These are phyloP conservation scores for Leucocoprinus leucothites DNA, from an alignment of 768 basidiomycete species.

Conservation along the genomic window DNA sequence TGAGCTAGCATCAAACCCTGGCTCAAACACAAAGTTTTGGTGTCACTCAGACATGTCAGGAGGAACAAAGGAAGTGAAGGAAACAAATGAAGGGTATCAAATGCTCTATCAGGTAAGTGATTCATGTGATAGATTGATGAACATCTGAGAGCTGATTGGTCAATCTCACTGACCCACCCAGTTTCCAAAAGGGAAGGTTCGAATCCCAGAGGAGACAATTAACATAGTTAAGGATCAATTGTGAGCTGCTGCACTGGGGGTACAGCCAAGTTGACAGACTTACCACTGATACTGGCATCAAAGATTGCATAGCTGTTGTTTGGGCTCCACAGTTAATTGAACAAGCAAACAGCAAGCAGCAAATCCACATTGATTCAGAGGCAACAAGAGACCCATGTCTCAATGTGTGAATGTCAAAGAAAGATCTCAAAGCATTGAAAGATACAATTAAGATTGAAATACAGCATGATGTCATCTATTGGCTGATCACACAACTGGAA, in stretches of 20 bases:
- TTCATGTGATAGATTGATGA: neutral
- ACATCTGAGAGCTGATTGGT: neutral
- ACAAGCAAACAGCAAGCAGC: too few species aligned
- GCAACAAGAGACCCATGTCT: neutral
- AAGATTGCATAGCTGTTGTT: too few species aligned
- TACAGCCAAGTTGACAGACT: too few species aligned
- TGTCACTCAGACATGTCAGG: slow-evolving; percentile 24
- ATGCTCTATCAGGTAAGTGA: slow-evolving; percentile 13
- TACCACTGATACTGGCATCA: too few species aligned
- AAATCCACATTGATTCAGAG: too few species aligned
- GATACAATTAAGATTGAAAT: slow-evolving; percentile 13
- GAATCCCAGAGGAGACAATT: too few species aligned
- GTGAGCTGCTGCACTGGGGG: too few species aligned
- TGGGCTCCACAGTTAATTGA: too few species aligned
- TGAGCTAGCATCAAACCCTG: slow-evolving; percentile 21
- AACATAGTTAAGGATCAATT: too few species aligned
- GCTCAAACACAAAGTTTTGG: slow-evolving; percentile 19
- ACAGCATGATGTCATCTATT: slow-evolving; percentile 18
- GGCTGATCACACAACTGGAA: slow-evolving; percentile 19
- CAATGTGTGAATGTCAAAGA: neutral
- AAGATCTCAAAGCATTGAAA: slow-evolving; percentile 11
- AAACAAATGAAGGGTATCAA: slow-evolving; percentile 20
- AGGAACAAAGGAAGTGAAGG: slow-evolving; percentile 17
- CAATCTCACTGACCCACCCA: too few species aligned
- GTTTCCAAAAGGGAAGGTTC: too few species aligned